phyloP scores from a whole-genome alignment of 2,329 filamentous ascomycete species.

The Epichloe gansuensis region DNA sequence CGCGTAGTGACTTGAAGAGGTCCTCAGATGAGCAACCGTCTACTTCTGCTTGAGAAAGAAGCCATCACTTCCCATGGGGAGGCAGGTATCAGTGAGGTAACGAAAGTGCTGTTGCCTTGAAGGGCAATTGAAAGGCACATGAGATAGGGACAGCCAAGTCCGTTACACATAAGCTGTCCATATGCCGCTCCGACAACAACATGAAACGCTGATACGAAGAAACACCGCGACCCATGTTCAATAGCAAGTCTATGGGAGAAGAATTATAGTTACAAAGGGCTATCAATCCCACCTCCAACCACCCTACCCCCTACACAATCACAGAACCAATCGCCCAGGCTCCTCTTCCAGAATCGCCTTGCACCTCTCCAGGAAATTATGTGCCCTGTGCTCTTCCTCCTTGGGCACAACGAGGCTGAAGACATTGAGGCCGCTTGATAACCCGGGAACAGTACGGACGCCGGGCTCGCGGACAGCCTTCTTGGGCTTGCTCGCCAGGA shows the following conservation, averaged over 20 bases:
- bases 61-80: no score
- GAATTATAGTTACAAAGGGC: not conserved
- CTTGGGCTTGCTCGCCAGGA: conserved; percentile 37
- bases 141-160: no score
- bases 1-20: no score
- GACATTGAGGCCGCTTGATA: conserved; percentile 52
- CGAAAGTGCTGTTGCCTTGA: no score
- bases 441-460: conserved; percentile 27
- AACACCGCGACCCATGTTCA: not conserved
- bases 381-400: conserved; percentile 70
- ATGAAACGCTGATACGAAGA: not conserved
- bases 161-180: no score
- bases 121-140: no score
- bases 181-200: no score
- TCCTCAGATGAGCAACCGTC: no score
- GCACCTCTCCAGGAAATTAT: conserved; percentile 71
- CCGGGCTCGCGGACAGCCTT: conserved; percentile 13
- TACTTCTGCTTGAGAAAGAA: no score
- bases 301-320: conserved; percentile 11
- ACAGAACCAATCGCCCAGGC: conserved; percentile 60
- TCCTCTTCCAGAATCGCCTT: conserved; percentile 74
- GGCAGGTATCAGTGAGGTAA: no score
- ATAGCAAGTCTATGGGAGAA: not conserved
- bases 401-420: conserved; percentile 72
- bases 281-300: not conserved